phyloP scores from a whole-genome alignment of 257 asterid genomes.

The Nyctanthes arbortristis region DNA sequence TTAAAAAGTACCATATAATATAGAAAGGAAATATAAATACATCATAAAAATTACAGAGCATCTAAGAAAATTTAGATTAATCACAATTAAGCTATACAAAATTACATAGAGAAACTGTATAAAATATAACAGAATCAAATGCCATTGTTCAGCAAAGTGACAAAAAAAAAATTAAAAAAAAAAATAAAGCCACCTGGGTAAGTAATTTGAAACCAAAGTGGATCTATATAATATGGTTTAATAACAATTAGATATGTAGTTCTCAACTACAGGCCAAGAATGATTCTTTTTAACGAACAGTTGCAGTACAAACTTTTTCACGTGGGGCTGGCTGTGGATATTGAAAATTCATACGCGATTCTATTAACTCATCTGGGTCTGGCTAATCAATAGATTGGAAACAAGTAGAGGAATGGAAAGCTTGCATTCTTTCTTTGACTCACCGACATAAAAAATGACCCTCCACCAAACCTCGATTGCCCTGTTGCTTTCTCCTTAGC shows the following conservation, averaged over 20 bases:
- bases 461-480: conserved; percentile 62
- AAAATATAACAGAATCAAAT: not conserved
- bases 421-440: conserved; percentile 28
- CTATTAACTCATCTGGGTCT: not conserved
- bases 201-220: conserved; percentile 4
- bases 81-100: conserved; percentile 1
- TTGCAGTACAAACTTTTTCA: conserved; percentile 17
- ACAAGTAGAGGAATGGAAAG: conserved; percentile 20
- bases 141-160: not conserved
- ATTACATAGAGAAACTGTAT: conserved; percentile 9
- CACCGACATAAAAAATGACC: conserved; percentile 65
- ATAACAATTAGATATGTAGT: conserved; percentile 3
- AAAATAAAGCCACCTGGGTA: not conserved
- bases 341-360: not conserved
- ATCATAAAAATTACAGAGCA: not conserved
- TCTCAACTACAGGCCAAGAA: not conserved
- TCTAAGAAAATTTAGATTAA: conserved; percentile 3
- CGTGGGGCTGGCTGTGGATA: not conserved
- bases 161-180: too few relatives aligned
- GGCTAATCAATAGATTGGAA: not conserved
- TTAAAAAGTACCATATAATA: too few relatives aligned
- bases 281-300: not conserved
- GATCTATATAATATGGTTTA: conserved; percentile 1
- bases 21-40: not conserved
- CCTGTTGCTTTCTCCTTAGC: conserved; percentile 57